A percentile compares a stretch with the other conserved stretches of the same genome.
These are phyloP conservation scores for Exophiala dermatitidis DNA, from an alignment of 2,329 filamentous ascomycete genomes.

Conservation along the genomic window DNA sequence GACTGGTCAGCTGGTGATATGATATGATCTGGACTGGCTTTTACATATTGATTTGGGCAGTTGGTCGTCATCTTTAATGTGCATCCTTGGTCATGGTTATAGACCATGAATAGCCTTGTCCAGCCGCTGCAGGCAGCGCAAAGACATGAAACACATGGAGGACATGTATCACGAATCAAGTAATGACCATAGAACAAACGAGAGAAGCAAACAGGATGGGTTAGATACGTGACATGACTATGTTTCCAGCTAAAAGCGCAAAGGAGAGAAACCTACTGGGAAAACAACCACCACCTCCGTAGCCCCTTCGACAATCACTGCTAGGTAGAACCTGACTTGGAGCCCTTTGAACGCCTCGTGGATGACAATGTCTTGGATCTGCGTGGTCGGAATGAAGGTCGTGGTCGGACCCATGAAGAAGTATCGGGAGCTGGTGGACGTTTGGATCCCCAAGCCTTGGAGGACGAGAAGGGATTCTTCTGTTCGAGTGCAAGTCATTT, in stretches of 20 bases:
- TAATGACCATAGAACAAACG: neutral
- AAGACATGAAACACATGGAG: no score
- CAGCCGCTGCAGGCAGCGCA: no score
- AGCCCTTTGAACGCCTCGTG: conserved; percentile 93
- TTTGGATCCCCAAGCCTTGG: conserved; percentile 84
- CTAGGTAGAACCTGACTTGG: conserved; percentile 80
- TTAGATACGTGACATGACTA: neutral
- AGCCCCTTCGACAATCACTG: conserved; percentile 84
- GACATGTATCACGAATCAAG: no score
- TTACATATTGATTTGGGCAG: no score
- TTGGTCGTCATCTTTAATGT: no score
- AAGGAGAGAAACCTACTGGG: conserved; percentile 48
- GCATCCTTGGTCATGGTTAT: no score
- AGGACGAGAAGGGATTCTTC: conserved; percentile 85
- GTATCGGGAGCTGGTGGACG: conserved; percentile 61
- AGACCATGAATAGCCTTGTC: no score
- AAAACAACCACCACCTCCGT: conserved; percentile 91
- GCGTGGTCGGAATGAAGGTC: conserved; percentile 81
- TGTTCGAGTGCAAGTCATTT: conserved; percentile 38
- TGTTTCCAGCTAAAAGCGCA: neutral
- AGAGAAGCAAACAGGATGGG: neutral
- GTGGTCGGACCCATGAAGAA: conserved; percentile 58
- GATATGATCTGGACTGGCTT: no score
- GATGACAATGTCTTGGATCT: conserved; percentile 87
- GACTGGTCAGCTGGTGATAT: neutral